Conservation (phyloP, 148 eudicot genomes). For the Arctostaphylos glauca region DNA sequence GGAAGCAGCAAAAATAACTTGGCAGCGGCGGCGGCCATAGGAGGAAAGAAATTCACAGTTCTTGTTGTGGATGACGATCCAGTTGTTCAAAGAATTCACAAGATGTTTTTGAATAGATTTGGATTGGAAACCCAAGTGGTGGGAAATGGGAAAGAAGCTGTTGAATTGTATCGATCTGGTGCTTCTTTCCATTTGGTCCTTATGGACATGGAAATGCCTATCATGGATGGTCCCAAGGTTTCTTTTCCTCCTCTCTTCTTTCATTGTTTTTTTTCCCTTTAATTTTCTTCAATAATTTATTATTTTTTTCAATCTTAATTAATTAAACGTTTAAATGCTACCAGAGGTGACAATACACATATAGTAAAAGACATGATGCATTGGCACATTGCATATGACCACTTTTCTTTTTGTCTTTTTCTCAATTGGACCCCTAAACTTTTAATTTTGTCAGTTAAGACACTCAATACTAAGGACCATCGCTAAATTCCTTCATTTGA, state of each 20-base stretch:
- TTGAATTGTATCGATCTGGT: slow-evolving; percentile 17
- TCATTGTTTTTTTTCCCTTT: background rate
- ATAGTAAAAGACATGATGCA: too few species aligned
- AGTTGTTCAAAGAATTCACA: slow-evolving; percentile 14
- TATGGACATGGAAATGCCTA: slow-evolving; percentile 32
- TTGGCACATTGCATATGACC: too few species aligned
- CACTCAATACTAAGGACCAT: too few species aligned
- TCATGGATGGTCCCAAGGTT: slow-evolving; percentile 32
- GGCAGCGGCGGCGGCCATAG: background rate
- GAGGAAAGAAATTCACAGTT: background rate
- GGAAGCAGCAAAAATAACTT: background rate
- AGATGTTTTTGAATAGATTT: slow-evolving; percentile 2
- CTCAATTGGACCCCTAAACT: too few species aligned
- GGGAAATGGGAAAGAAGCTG: slow-evolving; percentile 28
- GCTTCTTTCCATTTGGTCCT: slow-evolving; percentile 25
- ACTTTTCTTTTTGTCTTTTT: too few species aligned
- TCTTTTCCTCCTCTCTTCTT: background rate
- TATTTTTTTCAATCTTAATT: background rate
- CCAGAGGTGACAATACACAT: too few species aligned
- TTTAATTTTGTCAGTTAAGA: too few species aligned
- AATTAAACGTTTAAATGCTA: too few species aligned
- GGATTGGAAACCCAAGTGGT: slow-evolving; percentile 21
- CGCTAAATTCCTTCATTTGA: too few species aligned
- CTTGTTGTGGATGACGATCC: slow-evolving; percentile 28
- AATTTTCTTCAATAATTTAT: background rate